Evolutionary conservation across 306 rosid genomes (phyloP), one percentile per base, ranked within the genome.

Genomic region (Prunus mira): DNA sequence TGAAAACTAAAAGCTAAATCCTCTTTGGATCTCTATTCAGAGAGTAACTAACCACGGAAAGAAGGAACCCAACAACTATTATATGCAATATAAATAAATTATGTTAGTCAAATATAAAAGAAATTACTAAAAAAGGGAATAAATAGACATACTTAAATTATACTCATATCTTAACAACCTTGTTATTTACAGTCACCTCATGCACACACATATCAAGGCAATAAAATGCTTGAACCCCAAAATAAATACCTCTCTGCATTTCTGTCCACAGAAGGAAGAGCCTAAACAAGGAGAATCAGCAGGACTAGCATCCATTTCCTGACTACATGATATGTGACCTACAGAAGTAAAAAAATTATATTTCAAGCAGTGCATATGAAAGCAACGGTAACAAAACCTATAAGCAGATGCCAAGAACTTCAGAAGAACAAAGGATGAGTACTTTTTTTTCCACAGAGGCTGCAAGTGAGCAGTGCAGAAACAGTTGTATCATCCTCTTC

Each of bases 371-470:
- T n/a, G 67, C 58, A 49, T 70, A 43, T 41, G 61, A 71, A 62
- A 19, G 57, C 17, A 54, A 72, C 13, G 32, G 66, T 24, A 81
- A 41, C 50, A 73, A 75, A 81, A 45, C 74, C 70, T 12, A 55
- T 24, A 67, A 55, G 32, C 71, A 72, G 30, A 71, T 46, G 49
- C 32, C 62, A 80, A 69, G 57, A 78, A 74, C 72, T 74, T 73
- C 51, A 65, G 41, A 76, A 69, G 49, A 70, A 79, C 50, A 79
- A 77, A 76, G 71, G 78, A 75, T 65, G n/a, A 67, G 65, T 91
- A 96, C 99, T 89, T 91, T 93, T 96, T 87, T 88, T 93, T 82
- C 93, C 96, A 65, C 99, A 93, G 67, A 96, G 82, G 78, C 76
- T 81, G 86, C 99, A 96, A 56, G 83, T 76, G n/a, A 32, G 81